A percentile compares a stretch with the other conserved stretches of the same genome.
Evolutionary conservation across 2,329 filamentous ascomycete genomes (phyloP).

Genomic region (Capronia coronata): DNA sequence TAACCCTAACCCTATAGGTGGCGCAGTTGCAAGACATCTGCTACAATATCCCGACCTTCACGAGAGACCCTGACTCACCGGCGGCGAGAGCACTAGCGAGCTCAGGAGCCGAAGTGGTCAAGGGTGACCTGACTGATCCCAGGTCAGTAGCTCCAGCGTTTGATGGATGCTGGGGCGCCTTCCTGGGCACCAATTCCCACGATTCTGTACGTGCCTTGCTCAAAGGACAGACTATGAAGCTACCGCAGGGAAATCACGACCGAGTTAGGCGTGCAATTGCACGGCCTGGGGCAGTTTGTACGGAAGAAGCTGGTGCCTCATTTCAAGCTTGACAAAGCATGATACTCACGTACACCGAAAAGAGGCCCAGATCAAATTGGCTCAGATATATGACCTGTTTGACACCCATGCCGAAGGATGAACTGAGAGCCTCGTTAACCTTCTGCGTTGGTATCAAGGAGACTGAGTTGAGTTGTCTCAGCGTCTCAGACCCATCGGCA

Average conservation of each 20-base stretch:
- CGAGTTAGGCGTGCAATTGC: slow-evolving; percentile 18
- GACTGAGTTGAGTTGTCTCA: too few species aligned
- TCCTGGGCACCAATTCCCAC: slow-evolving; percentile 9
- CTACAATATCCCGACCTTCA: slow-evolving; percentile 27
- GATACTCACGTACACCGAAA: too few species aligned
- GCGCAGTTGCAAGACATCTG: slow-evolving; percentile 29
- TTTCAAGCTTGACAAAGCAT: slow-evolving; percentile 6
- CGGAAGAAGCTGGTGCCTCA: slow-evolving; percentile 20
- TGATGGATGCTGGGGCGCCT: slow-evolving; percentile 14
- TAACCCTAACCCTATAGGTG: slow-evolving; percentile 23
- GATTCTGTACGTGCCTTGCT: slow-evolving; percentile 1
- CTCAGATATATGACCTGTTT: too few species aligned
- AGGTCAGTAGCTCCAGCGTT: slow-evolving; percentile 7
- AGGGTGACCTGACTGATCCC: slow-evolving; percentile 26
- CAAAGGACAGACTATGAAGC: slow-evolving; percentile 22
- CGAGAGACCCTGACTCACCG: slow-evolving; percentile 28
- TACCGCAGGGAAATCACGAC: too few species aligned
- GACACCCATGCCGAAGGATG: too few species aligned
- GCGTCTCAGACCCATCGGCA: too few species aligned
- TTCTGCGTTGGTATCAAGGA: too few species aligned
- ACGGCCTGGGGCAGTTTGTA: slow-evolving; percentile 5
- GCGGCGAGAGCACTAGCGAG: slow-evolving; percentile 21
- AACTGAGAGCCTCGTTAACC: too few species aligned
- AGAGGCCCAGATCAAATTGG: too few species aligned
- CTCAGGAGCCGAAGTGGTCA: slow-evolving; percentile 28